Evolutionary conservation across 202 grass and related monocot species (phyloP), one percentile per base, ranked within the genome.

Genomic region (Saccharum hybrid): DNA sequence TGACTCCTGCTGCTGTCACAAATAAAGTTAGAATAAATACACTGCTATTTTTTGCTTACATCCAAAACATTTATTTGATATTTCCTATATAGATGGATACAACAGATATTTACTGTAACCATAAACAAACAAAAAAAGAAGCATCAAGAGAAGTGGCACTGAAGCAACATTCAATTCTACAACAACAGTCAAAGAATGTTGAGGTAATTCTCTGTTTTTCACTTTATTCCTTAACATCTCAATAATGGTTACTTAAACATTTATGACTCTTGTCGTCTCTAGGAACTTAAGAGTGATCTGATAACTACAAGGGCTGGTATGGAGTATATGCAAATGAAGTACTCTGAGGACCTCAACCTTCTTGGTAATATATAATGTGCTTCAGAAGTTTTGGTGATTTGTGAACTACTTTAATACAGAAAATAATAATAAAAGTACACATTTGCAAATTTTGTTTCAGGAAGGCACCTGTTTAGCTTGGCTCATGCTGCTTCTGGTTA

Each of bases 251-350:
- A 77, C 67, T 36, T 75, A 72, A 64, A 39, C 45, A 1, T 62
- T 76, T n/a, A 74, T 89, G 76, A 30, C 74, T 87, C 49, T 72
- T 67, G 71, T 26, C 43, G 19, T 71, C 48, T 84, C 23, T 45
- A 99, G 96, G 96, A 96, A 86, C 88, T 99, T 68, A 99, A 88
- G 79, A 75, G 49, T 69, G 77, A 83, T 77, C 84, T 99, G 83
- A 85, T 66, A 89, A 90, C 79, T 77, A 84, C 96, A 79, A 96
- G 92, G 92, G 81, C 84, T 67, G 91, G 96, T 76, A 87, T 96
- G 71, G 91, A 92, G 84, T 96, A 91, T 81, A 86, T 99, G 87
- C 93, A 90, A 87, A 96, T 88, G 87, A 96, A 92, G 69, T 92
- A 90, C 68, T 87, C 75, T 39, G 96, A 96, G 64, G 96, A 96